Evolutionary conservation across 768 basidiomycete species (phyloP), one percentile per base, ranked within the genome.

Genomic region (Austroboletus eburneus): DNA sequence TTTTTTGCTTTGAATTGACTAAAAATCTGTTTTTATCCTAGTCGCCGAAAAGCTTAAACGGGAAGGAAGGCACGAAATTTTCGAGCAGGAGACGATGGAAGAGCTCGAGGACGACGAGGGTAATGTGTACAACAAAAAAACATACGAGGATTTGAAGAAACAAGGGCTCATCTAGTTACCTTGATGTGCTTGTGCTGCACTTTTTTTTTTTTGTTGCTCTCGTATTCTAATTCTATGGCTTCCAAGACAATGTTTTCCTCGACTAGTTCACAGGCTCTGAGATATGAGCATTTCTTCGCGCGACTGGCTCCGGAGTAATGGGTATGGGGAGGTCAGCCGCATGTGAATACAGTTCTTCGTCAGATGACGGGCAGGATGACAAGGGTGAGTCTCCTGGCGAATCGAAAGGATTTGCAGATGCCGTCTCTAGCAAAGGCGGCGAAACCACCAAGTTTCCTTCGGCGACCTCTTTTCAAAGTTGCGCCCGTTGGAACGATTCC

Each of bases 91-190:
- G 68, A 89, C 89, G 18, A 95, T 94, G 80, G 96, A 98, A 66
- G 96, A 99, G 67, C 77, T 97, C 30, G 96, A 99, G 63, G 96
- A 99, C 63, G 91, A 91, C 38, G 96, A 98, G 64, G 96, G 96
- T 14, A 98, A 99, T 57, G 96, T 98, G 41, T 97, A 98, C 69
- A 93, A 93, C 68, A 83, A 85, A 60, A 96, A 96, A 75, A 95
- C 91, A n/a, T 97, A 93, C 61, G 91, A 95, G 57, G 91, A 95
- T 61, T 74, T 96, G 56, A 95, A 93, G 76, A 91, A 93, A 70
- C 94, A 97, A 64, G 94, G 93, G 47, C 71, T 95, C 46, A 88
- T 94, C 46, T 89, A 70, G 38, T 35, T 10, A n/a, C 22, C 22
- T 16, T 29, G n/a, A 14, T 51, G 1, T 52, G 7, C 40, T 45